Evolutionary conservation across 768 basidiomycete species (phyloP).

Genomic region (Pseudohyphozyma bogoriensis): DNA sequence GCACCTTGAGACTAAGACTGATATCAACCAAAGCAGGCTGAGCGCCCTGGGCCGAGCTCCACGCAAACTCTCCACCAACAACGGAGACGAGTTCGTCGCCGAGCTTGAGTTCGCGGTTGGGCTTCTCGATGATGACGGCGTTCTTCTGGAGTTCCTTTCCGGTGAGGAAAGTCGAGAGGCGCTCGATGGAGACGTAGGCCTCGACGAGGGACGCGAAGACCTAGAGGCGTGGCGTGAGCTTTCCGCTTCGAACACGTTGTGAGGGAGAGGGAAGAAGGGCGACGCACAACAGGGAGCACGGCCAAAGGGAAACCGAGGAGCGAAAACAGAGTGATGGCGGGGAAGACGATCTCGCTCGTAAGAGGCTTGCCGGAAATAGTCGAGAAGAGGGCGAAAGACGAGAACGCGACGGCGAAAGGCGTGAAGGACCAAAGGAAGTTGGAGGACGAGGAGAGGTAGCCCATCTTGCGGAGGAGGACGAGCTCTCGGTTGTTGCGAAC

Average conservation of each 20-base stretch:
- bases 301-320: slow-evolving; percentile 74
- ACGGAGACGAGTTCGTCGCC: slow-evolving; percentile 58
- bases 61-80: slow-evolving; percentile 66
- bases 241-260: too few relatives aligned
- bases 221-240: not conserved
- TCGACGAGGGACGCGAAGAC: slow-evolving; percentile 8
- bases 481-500: slow-evolving; percentile 77
- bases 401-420: slow-evolving; percentile 60
- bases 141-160: slow-evolving; percentile 72
- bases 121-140: slow-evolving; percentile 50
- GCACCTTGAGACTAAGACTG: slow-evolving; percentile 42
- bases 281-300: slow-evolving; percentile 26
- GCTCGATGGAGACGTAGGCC: slow-evolving; percentile 32
- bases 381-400: slow-evolving; percentile 43
- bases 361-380: slow-evolving; percentile 48
- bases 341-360: slow-evolving; percentile 87
- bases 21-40: slow-evolving; percentile 67
- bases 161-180: slow-evolving; percentile 48
- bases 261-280: not conserved
- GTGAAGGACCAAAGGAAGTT: slow-evolving; percentile 36
- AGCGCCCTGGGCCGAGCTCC: slow-evolving; percentile 46
- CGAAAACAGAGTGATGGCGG: slow-evolving; percentile 35
- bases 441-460: slow-evolving; percentile 43
- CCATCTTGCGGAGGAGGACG: slow-evolving; percentile 70
- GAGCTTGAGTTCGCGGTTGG: slow-evolving; percentile 51